phyloP scores from a whole-genome alignment of 2,329 filamentous ascomycete species.

The Lecanosticta acicola region DNA sequence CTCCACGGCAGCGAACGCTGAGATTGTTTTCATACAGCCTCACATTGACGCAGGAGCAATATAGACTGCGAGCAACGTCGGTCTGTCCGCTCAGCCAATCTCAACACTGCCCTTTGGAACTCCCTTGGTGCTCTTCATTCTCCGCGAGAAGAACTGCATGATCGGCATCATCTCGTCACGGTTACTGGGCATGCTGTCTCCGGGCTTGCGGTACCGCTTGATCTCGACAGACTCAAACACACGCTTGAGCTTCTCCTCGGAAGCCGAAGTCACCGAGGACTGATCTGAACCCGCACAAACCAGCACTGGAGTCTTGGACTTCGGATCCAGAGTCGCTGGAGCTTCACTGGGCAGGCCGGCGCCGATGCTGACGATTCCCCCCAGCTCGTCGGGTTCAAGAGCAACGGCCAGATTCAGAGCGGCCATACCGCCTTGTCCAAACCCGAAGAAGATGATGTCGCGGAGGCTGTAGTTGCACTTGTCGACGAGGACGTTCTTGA shows the following conservation, averaged over 20 bases:
- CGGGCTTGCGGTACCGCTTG: slow-evolving; percentile 62
- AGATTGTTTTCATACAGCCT: too few species aligned
- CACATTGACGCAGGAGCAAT: too few species aligned
- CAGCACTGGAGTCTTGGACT: slow-evolving; percentile 59
- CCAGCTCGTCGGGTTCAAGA: slow-evolving; percentile 36
- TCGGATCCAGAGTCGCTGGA: slow-evolving; percentile 40
- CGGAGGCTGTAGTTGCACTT: slow-evolving; percentile 47
- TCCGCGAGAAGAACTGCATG: slow-evolving; percentile 74
- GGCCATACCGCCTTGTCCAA: slow-evolving; percentile 54
- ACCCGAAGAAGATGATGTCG: slow-evolving; percentile 52
- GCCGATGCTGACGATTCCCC: slow-evolving; percentile 60
- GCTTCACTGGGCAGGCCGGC: slow-evolving; percentile 50
- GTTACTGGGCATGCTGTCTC: slow-evolving; percentile 76
- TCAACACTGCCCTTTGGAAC: slow-evolving; percentile 51
- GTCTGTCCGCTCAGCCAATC: slow-evolving; percentile 25
- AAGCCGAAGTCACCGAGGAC: slow-evolving; percentile 54
- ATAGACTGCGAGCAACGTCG: too few species aligned
- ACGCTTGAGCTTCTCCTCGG: slow-evolving; percentile 57
- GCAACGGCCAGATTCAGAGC: slow-evolving; percentile 41
- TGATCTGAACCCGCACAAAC: slow-evolving; percentile 52
- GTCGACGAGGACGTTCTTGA: slow-evolving; percentile 41
- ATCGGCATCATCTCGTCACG: slow-evolving; percentile 83
- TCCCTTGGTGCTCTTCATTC: slow-evolving; percentile 52
- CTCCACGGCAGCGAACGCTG: too few species aligned
- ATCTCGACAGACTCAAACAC: slow-evolving; percentile 53